Percentiles rank a stretch among this genome's conserved stretches.
phyloP scores from a whole-genome alignment of 1,284 basidiomycete genomes.

The Malassezia pachydermatis region DNA sequence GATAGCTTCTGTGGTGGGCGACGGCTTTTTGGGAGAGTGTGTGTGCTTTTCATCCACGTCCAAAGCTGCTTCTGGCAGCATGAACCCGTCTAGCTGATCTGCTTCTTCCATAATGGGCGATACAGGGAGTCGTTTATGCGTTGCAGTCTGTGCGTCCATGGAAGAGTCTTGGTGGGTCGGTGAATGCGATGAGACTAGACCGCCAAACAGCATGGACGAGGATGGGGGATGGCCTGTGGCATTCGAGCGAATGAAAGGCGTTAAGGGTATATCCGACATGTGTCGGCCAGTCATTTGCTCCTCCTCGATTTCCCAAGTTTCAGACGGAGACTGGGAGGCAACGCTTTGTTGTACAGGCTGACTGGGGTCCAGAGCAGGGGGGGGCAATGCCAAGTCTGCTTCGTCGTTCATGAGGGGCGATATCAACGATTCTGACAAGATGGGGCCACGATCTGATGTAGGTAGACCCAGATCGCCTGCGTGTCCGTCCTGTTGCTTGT shows the following conservation, averaged over 20 bases:
- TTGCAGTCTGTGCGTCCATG: too few relatives aligned
- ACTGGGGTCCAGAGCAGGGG: conserved; percentile 29
- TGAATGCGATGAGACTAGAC: not conserved
- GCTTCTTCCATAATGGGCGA: conserved; percentile 5
- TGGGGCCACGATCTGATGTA: conserved; percentile 1
- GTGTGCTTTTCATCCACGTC: not conserved
- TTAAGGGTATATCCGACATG: conserved; percentile 42
- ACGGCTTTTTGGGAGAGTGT: not conserved
- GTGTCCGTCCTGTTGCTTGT: conserved; percentile 31
- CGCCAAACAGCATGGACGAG: conserved; percentile 7
- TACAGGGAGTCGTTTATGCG: too few relatives aligned
- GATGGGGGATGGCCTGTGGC: not conserved
- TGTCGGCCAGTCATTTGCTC: conserved; percentile 34
- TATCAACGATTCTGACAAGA: not conserved
- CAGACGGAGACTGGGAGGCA: too few relatives aligned
- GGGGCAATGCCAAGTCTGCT: conserved; percentile 35
- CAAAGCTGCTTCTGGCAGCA: conserved; percentile 9
- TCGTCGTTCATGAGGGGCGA: conserved; percentile 11
- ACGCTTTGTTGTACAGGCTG: not conserved
- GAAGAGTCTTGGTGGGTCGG: too few relatives aligned
- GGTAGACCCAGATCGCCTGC: conserved; percentile 35
- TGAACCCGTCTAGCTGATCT: not conserved
- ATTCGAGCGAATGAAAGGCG: conserved; percentile 21
- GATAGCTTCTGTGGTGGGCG: not conserved
- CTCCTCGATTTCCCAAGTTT: conserved; percentile 23